Evolutionary conservation across 495 filamentous ascomycete genomes (phyloP).

Genomic region (Hypoxylon subgilvum): DNA sequence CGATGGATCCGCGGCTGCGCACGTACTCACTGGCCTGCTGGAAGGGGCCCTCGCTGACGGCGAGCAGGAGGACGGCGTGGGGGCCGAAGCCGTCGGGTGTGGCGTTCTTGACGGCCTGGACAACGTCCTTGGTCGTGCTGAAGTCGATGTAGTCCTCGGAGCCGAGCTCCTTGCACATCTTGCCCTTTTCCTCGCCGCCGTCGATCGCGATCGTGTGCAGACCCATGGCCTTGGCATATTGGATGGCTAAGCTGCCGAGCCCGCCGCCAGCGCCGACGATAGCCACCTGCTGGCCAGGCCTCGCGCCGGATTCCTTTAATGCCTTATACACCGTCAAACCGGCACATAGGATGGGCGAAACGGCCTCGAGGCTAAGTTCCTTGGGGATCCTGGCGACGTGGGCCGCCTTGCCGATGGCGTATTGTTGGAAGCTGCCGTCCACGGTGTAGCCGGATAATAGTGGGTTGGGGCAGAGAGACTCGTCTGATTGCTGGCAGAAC

Average conservation of each 20-base stretch:
- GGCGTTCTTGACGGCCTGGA: conserved; percentile 77
- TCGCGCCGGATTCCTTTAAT: conserved; percentile 77
- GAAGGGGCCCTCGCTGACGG: conserved; percentile 88
- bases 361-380: conserved; percentile 72
- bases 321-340: conserved; percentile 95
- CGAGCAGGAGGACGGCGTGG: conserved; percentile 85
- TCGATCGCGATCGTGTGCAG: conserved; percentile 79
- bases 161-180: conserved; percentile 72
- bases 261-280: conserved; percentile 91
- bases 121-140: conserved; percentile 71
- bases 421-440: conserved; percentile 92
- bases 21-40: conserved; percentile 87
- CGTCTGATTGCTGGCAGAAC: conserved; percentile 67
- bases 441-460: conserved; percentile 87
- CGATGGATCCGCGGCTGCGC: conserved; percentile 75
- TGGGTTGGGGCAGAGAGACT: conserved; percentile 76
- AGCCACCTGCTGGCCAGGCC: conserved; percentile 78
- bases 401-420: conserved; percentile 82
- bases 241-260: conserved; percentile 78
- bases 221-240: conserved; percentile 92
- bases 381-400: conserved; percentile 82
- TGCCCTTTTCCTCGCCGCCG: conserved; percentile 75
- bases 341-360: conserved; percentile 83
- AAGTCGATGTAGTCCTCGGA: conserved; percentile 79
- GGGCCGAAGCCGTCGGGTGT: conserved; percentile 82